phyloP scores from a whole-genome alignment of 371 early-diverging fungal species.

The Syncephalis fuscata region DNA sequence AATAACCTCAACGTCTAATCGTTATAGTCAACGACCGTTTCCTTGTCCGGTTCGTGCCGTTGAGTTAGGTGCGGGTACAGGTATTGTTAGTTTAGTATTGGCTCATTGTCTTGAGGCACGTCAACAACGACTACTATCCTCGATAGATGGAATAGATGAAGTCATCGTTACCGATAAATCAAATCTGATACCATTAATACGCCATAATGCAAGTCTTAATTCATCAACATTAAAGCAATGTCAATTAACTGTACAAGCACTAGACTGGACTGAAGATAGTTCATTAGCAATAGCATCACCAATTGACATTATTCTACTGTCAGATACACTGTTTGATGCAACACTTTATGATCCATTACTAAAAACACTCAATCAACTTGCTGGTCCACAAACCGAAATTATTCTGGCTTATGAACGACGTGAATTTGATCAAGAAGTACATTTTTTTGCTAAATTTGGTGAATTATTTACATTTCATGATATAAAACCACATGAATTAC shows the following conservation, averaged over 20 bases:
- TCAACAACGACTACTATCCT: conserved; percentile 1
- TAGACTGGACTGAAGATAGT: conserved; percentile 6
- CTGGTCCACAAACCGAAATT: conserved; percentile 13
- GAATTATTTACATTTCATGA: conserved; percentile 28
- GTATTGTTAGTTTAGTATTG: conserved; percentile 23
- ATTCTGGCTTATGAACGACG: conserved; percentile 32
- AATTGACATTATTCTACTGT: conserved; percentile 23
- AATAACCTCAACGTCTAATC: neutral
- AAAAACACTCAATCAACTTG: conserved; percentile 18
- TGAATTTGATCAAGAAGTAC: conserved; percentile 29
- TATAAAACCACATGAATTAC: conserved; percentile 27
- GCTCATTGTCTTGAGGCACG: conserved; percentile 10
- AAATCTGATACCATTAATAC: conserved; percentile 19
- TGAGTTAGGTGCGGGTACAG: conserved; percentile 34
- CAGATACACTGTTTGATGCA: conserved; percentile 28
- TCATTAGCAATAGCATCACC: neutral
- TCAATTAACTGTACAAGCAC: neutral
- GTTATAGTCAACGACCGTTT: neutral
- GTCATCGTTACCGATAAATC: conserved; percentile 23
- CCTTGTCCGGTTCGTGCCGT: conserved; percentile 9
- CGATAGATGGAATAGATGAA: conserved; percentile 1
- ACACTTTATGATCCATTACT: conserved; percentile 20
- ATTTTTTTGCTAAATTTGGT: conserved; percentile 31
- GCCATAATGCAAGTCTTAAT: conserved; percentile 19
- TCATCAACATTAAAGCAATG: neutral